Base-by-base conservation (phyloP, 108 stramenopile species). In the Cyclotella distinguenda region DNA sequence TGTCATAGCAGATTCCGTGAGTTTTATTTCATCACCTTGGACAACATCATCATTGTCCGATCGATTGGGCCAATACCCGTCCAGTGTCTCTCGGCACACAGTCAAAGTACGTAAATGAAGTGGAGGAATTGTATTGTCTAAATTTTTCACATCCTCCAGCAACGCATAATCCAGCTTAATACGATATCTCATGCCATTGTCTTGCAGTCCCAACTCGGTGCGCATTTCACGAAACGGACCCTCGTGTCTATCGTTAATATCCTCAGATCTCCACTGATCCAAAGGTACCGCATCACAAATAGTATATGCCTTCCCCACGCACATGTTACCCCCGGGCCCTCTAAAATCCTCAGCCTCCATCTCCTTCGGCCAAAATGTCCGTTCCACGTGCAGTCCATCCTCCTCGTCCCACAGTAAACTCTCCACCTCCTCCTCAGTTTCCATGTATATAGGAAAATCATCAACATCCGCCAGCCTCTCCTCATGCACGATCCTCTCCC, bases 301-400 rank as follows among this genome's bases (percentile, higher is more conserved):
- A 1, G 90, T 90, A 50, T 88, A 91, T 8, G 81, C 88, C 58
- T 87, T 89, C 6, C 89, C 89, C 18, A 91, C 90, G 60, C 84
- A 86, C 94, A 95, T 95, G 77, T 69, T 90, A 25, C 94, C 94
- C 43, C 86, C 86, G 6, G 72, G 68, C 30, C 94, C 94, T 35
- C 94, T 80, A 79, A 95, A 95, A 66, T 95, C 94, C 18, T 66
- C 44, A 13, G 79, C 38, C 18, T 13, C 49, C 64, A 95, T 35
- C 49, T 90, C 50, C 25, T 74, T 59, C 10, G 84, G 81, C 77
- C 82, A 86, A 64, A 74, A 90, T 11, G 64, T 68, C 19, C 76
- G 57, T 27, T 64, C 46, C 15, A 71, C 75, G 40, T 80, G 70
- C 30, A 46, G 25, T 3, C 38, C 39, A 43, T 79, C 80, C 76